Conservation (phyloP, 805 yeast species). For the Wickerhamiella sorbophila region DNA sequence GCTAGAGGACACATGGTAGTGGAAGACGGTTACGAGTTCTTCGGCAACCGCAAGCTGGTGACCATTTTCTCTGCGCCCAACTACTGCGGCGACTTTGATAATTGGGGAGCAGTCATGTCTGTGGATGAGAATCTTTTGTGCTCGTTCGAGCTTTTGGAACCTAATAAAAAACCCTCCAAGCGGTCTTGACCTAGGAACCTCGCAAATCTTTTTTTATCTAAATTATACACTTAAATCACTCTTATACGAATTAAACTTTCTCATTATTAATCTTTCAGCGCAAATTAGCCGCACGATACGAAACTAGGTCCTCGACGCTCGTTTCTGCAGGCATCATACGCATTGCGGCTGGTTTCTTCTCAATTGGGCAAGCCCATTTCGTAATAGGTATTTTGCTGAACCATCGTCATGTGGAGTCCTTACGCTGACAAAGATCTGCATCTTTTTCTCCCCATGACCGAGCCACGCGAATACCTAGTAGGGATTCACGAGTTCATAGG, state of each 20-base stretch:
- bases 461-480: conserved; percentile 21
- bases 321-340: no score
- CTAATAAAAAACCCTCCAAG: conserved; percentile 38
- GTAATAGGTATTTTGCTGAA: no score
- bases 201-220: no score
- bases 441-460: neutral
- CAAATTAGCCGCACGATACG: no score
- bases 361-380: no score
- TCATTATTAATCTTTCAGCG: no score
- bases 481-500: conserved; percentile 82
- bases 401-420: no score
- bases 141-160: conserved; percentile 85
- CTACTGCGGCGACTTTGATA: conserved; percentile 70
- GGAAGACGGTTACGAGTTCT: conserved; percentile 66
- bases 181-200: no score
- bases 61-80: conserved; percentile 67
- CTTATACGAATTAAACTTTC: no score
- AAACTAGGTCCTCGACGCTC: no score
- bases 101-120: conserved; percentile 97
- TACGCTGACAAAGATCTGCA: neutral
- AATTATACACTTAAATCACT: no score
- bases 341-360: no score
- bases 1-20: conserved; percentile 84
- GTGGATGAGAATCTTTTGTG: conserved; percentile 83
- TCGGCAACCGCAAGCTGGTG: conserved; percentile 53